These are phyloP conservation scores for Gossypium trilobum DNA, from an alignment of 441 rosid genomes.

Conservation along the genomic window DNA sequence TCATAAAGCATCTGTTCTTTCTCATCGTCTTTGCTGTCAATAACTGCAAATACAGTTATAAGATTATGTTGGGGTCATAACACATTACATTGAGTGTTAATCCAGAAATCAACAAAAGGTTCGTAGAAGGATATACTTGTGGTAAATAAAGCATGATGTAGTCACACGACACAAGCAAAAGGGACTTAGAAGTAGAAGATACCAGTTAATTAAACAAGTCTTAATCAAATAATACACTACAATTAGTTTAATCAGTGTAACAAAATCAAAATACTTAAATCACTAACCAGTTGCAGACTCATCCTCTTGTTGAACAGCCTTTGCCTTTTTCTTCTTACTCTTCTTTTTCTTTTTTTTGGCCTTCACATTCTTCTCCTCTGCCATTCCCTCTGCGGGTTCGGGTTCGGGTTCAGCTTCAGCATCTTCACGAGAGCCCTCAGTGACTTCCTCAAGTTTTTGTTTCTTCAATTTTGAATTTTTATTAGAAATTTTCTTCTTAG, in stretches of 20 bases:
- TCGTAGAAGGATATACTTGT: not conserved
- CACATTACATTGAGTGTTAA: not conserved
- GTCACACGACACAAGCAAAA: not conserved
- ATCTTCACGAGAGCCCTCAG: slow-evolving; percentile 23
- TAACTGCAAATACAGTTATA: slow-evolving; percentile 24
- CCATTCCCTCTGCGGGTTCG: slow-evolving; percentile 10
- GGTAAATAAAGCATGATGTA: not conserved
- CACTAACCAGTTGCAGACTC: slow-evolving; percentile 46
- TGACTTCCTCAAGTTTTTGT: slow-evolving; percentile 23
- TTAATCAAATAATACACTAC: not conserved
- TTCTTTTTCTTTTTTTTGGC: slow-evolving; percentile 27
- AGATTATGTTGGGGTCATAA: not conserved
- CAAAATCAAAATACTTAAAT: slow-evolving; percentile 7
- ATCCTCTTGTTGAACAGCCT: slow-evolving; percentile 24
- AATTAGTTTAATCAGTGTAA: not conserved
- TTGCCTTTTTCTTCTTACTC: slow-evolving; percentile 33
- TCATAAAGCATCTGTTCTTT: slow-evolving; percentile 41
- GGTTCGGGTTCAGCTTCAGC: slow-evolving; percentile 21
- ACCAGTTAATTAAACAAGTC: not conserved
- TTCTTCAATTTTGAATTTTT: slow-evolving; percentile 26
- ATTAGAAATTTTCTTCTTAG: slow-evolving; percentile 24
- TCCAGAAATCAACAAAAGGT: not conserved
- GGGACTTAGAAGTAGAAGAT: not conserved
- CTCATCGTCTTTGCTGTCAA: slow-evolving; percentile 25
- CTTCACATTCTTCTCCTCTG: slow-evolving; percentile 19